Base-by-base conservation (phyloP, 768 basidiomycete genomes). In the Gymnopilus junonius region DNA sequence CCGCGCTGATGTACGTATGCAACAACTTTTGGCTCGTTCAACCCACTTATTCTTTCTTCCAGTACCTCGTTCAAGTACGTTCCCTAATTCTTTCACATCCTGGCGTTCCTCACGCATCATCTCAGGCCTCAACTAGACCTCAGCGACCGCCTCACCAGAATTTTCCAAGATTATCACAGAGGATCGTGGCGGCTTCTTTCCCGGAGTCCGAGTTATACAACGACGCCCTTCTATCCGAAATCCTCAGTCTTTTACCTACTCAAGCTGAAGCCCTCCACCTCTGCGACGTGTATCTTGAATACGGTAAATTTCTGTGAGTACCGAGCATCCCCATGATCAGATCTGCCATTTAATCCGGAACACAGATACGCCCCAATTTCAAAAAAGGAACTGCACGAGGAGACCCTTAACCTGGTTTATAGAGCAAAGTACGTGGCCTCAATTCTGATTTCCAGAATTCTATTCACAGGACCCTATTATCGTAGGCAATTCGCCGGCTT, bases 271-370 rank as follows among this genome's bases (percentile, higher is more conserved):
- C 91, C 1, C 74, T 83, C 14, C 81, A 79, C 15, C 75, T 92
- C 20, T 88, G 85, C 60, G 86, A 91, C 40, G 74, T 87, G 32
- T 93, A 91, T 71, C 75, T 91, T 39, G 85, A 88, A 59, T 81
- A 85, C 71, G 88, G 85, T 12, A 77, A 82, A 68, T 85, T 78
- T 71, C 69, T 88, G 88, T 90, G 66, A 69, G 85, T 76, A 32
- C 35, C n/a, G 27, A 39, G 17, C 56, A 34, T 48, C 21, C 34
- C 54, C 14, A 11, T 31, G 15, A 27, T 34, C 57, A 35, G 46
- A 34, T 65, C 20, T 11, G 27, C 10, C 23, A 25, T 61, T 32
- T 61, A 35, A 23, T 17, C 60, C 63, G 1, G 40, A 40, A 59
- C 21, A 5, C 51, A 91, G 89, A 61, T 86, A 85, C 75, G 77